These are phyloP conservation scores for Neonectria magnoliae DNA, from an alignment of 2,329 filamentous ascomycete genomes.

Conservation along the genomic window DNA sequence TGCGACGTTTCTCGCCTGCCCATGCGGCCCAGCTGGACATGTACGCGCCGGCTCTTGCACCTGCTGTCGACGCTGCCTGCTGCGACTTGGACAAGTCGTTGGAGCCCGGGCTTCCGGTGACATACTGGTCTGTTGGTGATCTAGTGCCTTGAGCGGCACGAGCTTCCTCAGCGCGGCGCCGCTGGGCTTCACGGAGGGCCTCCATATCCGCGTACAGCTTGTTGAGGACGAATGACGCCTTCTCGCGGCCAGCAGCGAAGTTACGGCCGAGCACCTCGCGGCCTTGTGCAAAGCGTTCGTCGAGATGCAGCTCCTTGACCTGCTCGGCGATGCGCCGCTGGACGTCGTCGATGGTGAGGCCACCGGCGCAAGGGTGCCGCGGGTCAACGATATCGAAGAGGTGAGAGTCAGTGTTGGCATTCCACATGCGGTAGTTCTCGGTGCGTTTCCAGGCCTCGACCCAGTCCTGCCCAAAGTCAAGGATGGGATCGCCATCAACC, in stretches of 20 bases:
- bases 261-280: conserved; percentile 89
- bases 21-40: conserved; percentile 75
- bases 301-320: conserved; percentile 91
- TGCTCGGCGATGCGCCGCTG: conserved; percentile 90
- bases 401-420: conserved; percentile 81
- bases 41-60: conserved; percentile 69
- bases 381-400: conserved; percentile 96
- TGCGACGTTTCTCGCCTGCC: conserved; percentile 80
- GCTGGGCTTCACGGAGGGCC: conserved; percentile 58
- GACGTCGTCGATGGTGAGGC: conserved; percentile 92
- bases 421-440: conserved; percentile 92
- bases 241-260: conserved; percentile 86
- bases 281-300: conserved; percentile 86
- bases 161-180: conserved; percentile 54
- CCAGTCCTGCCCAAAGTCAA: conserved; percentile 86
- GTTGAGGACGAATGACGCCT: conserved; percentile 87
- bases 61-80: conserved; percentile 59
- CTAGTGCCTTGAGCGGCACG: conserved; percentile 33
- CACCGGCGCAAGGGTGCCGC: conserved; percentile 91
- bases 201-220: conserved; percentile 93
- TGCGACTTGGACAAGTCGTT: conserved; percentile 53
- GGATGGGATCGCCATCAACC: conserved; percentile 83
- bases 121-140: conserved; percentile 12
- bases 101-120: conserved; percentile 26
- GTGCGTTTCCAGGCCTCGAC: conserved; percentile 88